phyloP scores from a whole-genome alignment of 78 protist genomes.

The Dictyostelium capitatum region DNA sequence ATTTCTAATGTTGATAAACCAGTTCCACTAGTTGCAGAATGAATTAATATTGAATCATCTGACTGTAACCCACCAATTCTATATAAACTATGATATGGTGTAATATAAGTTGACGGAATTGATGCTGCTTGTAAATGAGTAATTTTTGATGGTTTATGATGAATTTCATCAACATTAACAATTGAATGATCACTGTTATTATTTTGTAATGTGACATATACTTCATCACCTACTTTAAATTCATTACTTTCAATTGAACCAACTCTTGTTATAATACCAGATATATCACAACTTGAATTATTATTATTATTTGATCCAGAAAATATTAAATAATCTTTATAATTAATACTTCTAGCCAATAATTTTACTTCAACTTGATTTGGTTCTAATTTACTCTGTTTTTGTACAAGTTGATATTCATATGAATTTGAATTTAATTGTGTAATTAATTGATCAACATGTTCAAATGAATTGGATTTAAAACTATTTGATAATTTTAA shows the following conservation, averaged over 20 bases:
- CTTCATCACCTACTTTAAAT: constrained; percentile 12
- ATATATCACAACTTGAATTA: not conserved
- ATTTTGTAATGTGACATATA: not conserved
- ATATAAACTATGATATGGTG: not conserved
- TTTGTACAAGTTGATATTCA: not conserved
- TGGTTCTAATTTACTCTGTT: not conserved
- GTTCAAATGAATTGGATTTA: not conserved
- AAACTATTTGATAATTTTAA: too few relatives aligned
- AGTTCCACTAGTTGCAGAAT: constrained; percentile 54
- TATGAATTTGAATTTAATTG: not conserved
- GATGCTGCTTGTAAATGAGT: constrained; percentile 29
- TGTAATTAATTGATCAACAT: not conserved
- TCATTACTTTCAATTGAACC: not conserved
- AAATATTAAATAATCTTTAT: not conserved
- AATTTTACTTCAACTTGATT: constrained; percentile 1
- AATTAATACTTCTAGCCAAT: not conserved
- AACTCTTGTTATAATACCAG: not conserved
- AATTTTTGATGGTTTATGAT: constrained; percentile 13
- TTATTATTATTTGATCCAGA: not conserved
- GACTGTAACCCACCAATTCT: not conserved
- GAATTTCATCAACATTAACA: not conserved
- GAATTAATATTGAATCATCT: constrained; percentile 43
- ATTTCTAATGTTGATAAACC: constrained; percentile 24
- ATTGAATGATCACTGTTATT: not conserved
- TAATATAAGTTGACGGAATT: not conserved